Percentiles rank a stretch among this genome's conserved stretches.
Conservation (phyloP, 176 grass and related monocot genomes). For the Aegilops longissima region DNA sequence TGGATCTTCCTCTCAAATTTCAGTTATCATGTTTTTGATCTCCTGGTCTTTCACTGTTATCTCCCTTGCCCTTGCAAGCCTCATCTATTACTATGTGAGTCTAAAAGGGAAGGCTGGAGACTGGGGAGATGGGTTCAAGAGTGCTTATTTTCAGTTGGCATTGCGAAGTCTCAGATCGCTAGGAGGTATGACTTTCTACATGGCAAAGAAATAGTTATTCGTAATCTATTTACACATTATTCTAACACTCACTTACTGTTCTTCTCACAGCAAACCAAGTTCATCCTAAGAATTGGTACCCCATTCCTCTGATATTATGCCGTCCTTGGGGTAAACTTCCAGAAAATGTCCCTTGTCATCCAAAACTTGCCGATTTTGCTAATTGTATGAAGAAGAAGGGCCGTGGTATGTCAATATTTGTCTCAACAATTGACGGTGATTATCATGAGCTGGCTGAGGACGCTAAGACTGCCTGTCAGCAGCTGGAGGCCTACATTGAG, state of each 20-base stretch:
- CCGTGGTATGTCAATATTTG: conserved; percentile 97
- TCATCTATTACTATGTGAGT: conserved; percentile 99
- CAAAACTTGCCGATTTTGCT: conserved; percentile 96
- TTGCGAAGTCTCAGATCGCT: conserved; percentile 88
- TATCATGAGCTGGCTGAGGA: conserved; percentile 91
- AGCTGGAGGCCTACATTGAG: conserved; percentile 84
- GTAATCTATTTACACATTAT: not conserved
- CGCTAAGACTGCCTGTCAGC: conserved; percentile 73
- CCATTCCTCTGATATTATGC: conserved; percentile 94
- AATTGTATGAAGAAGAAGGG: conserved; percentile 99
- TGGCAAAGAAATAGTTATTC: conserved; percentile 26
- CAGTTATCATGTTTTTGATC: conserved; percentile 98
- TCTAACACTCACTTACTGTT: conserved; percentile 22
- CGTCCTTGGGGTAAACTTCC: conserved; percentile 96
- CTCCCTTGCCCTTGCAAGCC: conserved; percentile 86
- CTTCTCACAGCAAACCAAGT: conserved; percentile 80
- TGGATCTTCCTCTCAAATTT: conserved; percentile 27
- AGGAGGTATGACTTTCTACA: conserved; percentile 61
- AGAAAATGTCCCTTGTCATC: conserved; percentile 93
- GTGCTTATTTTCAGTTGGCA: conserved; percentile 95
- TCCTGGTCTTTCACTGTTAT: conserved; percentile 96
- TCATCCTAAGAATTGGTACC: conserved; percentile 99
- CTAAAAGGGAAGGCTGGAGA: conserved; percentile 96
- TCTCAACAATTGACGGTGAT: conserved; percentile 88
- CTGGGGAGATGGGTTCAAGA: conserved; percentile 99